phyloP scores from a whole-genome alignment of 163 green algal species.

The Dunaliella salina region DNA sequence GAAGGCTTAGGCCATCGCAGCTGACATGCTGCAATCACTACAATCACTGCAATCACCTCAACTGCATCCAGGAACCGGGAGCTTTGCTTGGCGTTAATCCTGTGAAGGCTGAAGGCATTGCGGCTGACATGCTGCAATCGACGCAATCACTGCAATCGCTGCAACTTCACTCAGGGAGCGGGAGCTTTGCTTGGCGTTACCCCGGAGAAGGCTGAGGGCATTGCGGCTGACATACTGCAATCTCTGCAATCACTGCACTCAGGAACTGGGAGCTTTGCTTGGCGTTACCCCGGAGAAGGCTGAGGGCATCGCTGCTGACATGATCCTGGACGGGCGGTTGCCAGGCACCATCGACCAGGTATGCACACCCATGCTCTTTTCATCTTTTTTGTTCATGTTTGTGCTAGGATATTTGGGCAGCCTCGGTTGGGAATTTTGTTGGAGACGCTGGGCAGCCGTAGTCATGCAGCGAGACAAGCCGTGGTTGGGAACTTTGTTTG shows the following conservation, averaged over 20 bases:
- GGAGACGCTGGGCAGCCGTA: too few relatives aligned
- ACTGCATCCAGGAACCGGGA: slow-evolving; percentile 65
- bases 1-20: slow-evolving; percentile 79
- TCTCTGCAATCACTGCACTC: too few relatives aligned
- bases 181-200: slow-evolving; percentile 15
- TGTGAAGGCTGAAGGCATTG: slow-evolving; percentile 74
- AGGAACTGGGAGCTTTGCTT: slow-evolving; percentile 84
- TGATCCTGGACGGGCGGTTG: slow-evolving; percentile 78
- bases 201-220: slow-evolving; percentile 70
- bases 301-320: slow-evolving; percentile 67
- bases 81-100: slow-evolving; percentile 61
- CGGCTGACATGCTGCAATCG: too few relatives aligned
- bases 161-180: slow-evolving; percentile 72
- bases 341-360: slow-evolving; percentile 74
- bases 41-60: too few relatives aligned
- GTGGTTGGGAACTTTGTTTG: too few relatives aligned
- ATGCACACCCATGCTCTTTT: background rate
- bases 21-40: too few relatives aligned
- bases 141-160: too few relatives aligned
- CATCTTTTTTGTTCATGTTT: background rate
- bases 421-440: background rate
- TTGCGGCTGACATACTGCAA: too few relatives aligned
- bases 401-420: background rate
- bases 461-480: too few relatives aligned
- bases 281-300: slow-evolving; percentile 68